Base-by-base conservation (phyloP, 2,329 filamentous ascomycete species). In the Fusarium piperis region DNA sequence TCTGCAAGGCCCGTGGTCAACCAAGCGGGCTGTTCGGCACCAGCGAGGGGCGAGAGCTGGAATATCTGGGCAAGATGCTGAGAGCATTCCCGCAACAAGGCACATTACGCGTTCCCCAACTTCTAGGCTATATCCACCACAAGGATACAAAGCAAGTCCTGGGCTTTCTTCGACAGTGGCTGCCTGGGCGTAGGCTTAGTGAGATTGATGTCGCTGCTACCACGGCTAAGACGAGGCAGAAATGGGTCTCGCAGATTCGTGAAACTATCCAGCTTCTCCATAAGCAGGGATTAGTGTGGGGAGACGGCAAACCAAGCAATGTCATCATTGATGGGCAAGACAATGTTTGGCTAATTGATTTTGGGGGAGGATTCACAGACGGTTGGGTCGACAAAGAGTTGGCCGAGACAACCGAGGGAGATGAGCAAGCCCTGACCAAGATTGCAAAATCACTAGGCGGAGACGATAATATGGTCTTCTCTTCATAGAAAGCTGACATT, bases 331-430 rank as follows among this genome's bases (percentile, higher is more conserved):
- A 83, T 65, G 71, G 65, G 23, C 44, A 80, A 51, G 76, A 83
- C 59, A 77, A 83, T 61, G 77, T 79, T 41, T 83, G 78, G 80
- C 76, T 84, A 18, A 80, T 83, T 62, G 81, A 81, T 70, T 83
- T 84, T 65, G 80, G 79, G 2, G 81, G 81, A 32, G 79, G 81
- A 38, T 81, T 78, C 59, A 82, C 81, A 4, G 64, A 80, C n/a
- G 80, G 81, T 15, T 83, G 81, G 81, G 79, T 83, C 8, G 79
- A 82, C 63, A 67, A 79, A 39, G 78, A 82, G 41, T 73, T 81
- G 39, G 74, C 74, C 26, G 79, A 79, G 41, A 82, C 79, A n/a
- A 55, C 76, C 20, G 76, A 81, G 63, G 81, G 82, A 15, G 82
- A 83, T 51, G 63, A 78, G 59, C 77, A 80, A 71, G 80, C 65